Percentiles rank a stretch among this genome's conserved stretches.
phyloP scores from a whole-genome alignment of 2,329 filamentous ascomycete genomes.

The Aureobasidium sp. region DNA sequence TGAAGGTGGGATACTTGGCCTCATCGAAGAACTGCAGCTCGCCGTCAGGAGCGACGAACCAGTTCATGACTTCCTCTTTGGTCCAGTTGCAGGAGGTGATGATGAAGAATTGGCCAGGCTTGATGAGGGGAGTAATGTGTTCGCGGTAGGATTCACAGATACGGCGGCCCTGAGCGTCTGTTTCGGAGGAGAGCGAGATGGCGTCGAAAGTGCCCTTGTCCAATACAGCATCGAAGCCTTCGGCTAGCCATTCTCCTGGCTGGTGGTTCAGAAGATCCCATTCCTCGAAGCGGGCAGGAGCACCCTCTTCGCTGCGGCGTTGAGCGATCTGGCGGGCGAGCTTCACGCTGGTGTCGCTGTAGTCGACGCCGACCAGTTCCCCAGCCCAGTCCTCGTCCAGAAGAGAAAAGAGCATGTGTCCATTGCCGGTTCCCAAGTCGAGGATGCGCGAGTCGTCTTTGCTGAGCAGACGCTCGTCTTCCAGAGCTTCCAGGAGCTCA shows the following conservation, averaged over 20 bases:
- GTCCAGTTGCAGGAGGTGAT: constrained; percentile 99
- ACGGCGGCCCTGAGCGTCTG: constrained; percentile 44
- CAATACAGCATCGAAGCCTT: constrained; percentile 81
- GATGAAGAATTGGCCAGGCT: constrained; percentile 62
- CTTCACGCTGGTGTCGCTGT: constrained; percentile 64
- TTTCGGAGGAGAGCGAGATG: constrained; percentile 63
- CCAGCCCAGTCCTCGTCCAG: constrained; percentile 60
- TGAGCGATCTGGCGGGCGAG: constrained; percentile 57
- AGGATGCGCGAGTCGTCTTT: constrained; percentile 53
- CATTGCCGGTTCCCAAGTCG: constrained; percentile 91
- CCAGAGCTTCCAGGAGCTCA: constrained; percentile 49
- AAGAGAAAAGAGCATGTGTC: constrained; percentile 78
- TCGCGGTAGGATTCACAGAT: constrained; percentile 68
- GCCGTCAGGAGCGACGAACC: constrained; percentile 55
- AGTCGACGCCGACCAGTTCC: constrained; percentile 78
- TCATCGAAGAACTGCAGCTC: constrained; percentile 55
- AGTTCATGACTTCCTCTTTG: constrained; percentile 69
- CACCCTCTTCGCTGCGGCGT: constrained; percentile 20
- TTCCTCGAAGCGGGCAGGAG: constrained; percentile 40
- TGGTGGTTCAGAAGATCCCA: constrained; percentile 43
- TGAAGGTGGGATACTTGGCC: constrained; percentile 77
- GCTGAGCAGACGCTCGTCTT: constrained; percentile 39
- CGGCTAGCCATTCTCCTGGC: constrained; percentile 48
- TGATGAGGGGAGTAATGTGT: constrained; percentile 60
- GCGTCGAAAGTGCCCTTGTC: constrained; percentile 99